Evolutionary conservation across 1,284 basidiomycete genomes (phyloP), one percentile per base, ranked within the genome.

Genomic region (Puccinia polysora): DNA sequence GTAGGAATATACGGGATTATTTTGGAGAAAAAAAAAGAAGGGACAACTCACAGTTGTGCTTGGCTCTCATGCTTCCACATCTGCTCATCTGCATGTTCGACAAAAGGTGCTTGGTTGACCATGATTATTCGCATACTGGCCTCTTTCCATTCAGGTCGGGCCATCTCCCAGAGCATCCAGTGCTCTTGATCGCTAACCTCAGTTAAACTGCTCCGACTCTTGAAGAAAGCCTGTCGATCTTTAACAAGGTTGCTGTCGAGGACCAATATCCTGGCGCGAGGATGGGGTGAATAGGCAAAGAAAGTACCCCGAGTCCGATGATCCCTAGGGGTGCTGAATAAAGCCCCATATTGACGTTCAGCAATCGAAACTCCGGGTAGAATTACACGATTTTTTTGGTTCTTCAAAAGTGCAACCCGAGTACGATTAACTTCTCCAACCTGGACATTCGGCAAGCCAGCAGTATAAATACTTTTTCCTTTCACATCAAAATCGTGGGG

Each of bases 81-180:
- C 18, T 67, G n/a, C 0, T 30, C 18, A 49, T 77, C 75, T 73
- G 75, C 76, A 71, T 70, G 76, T 32, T 76, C 76, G 28, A 76
- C 69, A 60, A 75, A 77, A n/a, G 77, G 76, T 34, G 77, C 65
- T 36, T 76, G 75, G 23, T 77, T 76, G 14, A 77, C 77, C 5
- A 77, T 69, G 8, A 65, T 74, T 30, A 76, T 71, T 52, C 73
- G 64, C 10, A 77, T 49, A n/a, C 73, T 75, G 65, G 77, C 75
- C 7, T 34, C 15, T 32, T 18, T 72, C 77, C 77, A 77, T 47
- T 76, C 74, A 0, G 45, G 45, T 25, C 71, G 20, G 28, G 25
- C 70, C 14, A 76, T 43, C 65, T 77, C 75, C 75, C 74, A 74
- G 53, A 70, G 40, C 7, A 77, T 23, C 77, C 77, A 77, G 34